Base-by-base conservation (phyloP, 495 filamentous ascomycete genomes). In the Aspergillus asperescens region DNA sequence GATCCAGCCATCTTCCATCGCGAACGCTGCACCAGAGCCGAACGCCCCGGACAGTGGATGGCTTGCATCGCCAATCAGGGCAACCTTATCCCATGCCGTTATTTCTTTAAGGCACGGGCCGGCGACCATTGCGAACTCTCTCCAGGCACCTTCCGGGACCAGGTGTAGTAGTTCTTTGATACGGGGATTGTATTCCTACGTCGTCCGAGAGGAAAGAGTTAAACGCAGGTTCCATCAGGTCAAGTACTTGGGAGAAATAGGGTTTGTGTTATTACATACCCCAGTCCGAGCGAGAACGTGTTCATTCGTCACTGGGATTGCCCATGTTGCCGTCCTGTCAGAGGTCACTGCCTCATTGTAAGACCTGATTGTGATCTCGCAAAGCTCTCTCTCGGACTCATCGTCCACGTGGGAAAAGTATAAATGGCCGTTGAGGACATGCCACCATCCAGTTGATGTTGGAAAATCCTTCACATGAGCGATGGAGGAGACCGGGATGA, bases 11-110 rank as follows among this genome's bases (percentile, higher is more conserved):
- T 79, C 76, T 51, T 77, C 71, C 62, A 79, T 69, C 0, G 76
- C 75, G 47, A 79, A 79, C 6, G 70, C 71, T 1, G 76, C 73
- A 0, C 76, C 76, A 1, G 76, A 76, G 0, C 76, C 76, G 57
- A 75, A 74, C 2, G 66, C 69, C 44, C 76, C 76, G 0, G 73
- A 70, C 1, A 75, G 62, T 3, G 76, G 70, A 61, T 79, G 76
- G 22, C 69, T 72, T 6, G 76, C 66, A 53, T 79, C 76, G 1
- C 76, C 76, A 9, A 79, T 67, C 1, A 79, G 64, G 1, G 67
- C 75, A 19, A 77, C 49, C 50, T 76, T 76, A 28, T 68, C 62
- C 71, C 72, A 77, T 2, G 61, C 75, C 0, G 51, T 67, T 4
- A 76, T 62, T 5, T 58, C 62, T 18, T 62, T 44, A 8, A 76